A percentile compares a stretch with the other conserved stretches of the same genome.
phyloP scores from a whole-genome alignment of 768 basidiomycete species.

The Boletus subcaerulescens region DNA sequence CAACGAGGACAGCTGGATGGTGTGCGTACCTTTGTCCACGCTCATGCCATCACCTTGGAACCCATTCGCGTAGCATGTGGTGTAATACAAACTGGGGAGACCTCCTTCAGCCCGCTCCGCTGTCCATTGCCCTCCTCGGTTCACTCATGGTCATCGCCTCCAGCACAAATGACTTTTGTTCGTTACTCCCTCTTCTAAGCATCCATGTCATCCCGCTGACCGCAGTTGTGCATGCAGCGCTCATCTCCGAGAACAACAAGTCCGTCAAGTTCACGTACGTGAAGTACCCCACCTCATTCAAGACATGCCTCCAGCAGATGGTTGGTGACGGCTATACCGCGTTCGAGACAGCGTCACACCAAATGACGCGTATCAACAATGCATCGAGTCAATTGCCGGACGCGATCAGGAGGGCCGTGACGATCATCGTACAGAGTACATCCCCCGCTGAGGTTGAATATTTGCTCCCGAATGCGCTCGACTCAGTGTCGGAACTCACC shows the following conservation, averaged over 20 bases:
- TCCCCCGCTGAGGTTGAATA: slow-evolving; percentile 12
- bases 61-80: slow-evolving; percentile 10
- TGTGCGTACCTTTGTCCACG: slow-evolving; percentile 4
- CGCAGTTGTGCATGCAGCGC: background rate
- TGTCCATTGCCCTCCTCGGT: slow-evolving; percentile 17
- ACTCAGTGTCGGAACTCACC: slow-evolving; percentile 17
- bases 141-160: slow-evolving; percentile 18
- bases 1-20: slow-evolving; percentile 22
- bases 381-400: slow-evolving; percentile 17
- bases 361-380: slow-evolving; percentile 22
- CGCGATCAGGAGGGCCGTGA: slow-evolving; percentile 15
- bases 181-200: background rate
- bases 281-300: slow-evolving; percentile 20
- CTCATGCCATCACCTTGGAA: background rate
- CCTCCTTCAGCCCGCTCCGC: slow-evolving; percentile 18
- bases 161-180: slow-evolving; percentile 16
- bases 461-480: slow-evolving; percentile 17
- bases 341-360: slow-evolving; percentile 17
- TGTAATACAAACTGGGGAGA: slow-evolving; percentile 21
- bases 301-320: slow-evolving; percentile 23
- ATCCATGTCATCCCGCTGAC: background rate
- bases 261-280: slow-evolving; percentile 9
- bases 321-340: slow-evolving; percentile 21
- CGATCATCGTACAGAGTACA: slow-evolving; percentile 9
- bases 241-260: slow-evolving; percentile 11